These are phyloP conservation scores for Trametes cubensis DNA, from an alignment of 768 basidiomycete genomes.

Conservation along the genomic window DNA sequence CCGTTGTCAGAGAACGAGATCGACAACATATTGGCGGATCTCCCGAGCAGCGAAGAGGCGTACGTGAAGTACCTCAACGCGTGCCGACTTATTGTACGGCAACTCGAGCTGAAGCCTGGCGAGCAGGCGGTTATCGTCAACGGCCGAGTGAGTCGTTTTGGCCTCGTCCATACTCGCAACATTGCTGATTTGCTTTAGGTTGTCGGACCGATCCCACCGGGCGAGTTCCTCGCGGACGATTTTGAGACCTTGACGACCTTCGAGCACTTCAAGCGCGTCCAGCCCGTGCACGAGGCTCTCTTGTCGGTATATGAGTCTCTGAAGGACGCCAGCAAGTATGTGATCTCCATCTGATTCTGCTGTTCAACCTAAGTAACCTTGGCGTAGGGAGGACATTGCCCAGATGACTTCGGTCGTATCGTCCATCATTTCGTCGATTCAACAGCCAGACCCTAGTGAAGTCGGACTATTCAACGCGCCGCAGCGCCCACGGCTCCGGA, in stretches of 20 bases:
- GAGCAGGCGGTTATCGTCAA: constrained; percentile 73
- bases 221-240: constrained; percentile 70
- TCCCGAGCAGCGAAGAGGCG: constrained; percentile 38
- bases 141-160: constrained; percentile 64
- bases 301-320: constrained; percentile 42
- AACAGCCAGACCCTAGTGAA: constrained; percentile 73
- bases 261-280: constrained; percentile 72
- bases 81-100: constrained; percentile 52
- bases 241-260: constrained; percentile 70
- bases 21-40: constrained; percentile 38
- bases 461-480: constrained; percentile 71
- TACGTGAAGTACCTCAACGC: constrained; percentile 49
- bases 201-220: constrained; percentile 67
- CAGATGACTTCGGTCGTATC: constrained; percentile 66
- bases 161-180: too few species aligned
- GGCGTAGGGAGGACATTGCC: constrained; percentile 53
- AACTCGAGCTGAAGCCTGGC: constrained; percentile 61
- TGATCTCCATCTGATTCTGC: neutral
- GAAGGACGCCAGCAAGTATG: constrained; percentile 16
- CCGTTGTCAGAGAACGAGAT: constrained; percentile 40
- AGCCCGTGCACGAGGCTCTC: constrained; percentile 70
- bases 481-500: constrained; percentile 57
- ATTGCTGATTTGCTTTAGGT: constrained; percentile 48
- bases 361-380: neutral
- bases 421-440: constrained; percentile 72